Percentiles rank a stretch among this genome's conserved stretches.
Evolutionary conservation across 108 stramenopile genomes (phyloP).

Genomic region (Nitzschia sp.): DNA sequence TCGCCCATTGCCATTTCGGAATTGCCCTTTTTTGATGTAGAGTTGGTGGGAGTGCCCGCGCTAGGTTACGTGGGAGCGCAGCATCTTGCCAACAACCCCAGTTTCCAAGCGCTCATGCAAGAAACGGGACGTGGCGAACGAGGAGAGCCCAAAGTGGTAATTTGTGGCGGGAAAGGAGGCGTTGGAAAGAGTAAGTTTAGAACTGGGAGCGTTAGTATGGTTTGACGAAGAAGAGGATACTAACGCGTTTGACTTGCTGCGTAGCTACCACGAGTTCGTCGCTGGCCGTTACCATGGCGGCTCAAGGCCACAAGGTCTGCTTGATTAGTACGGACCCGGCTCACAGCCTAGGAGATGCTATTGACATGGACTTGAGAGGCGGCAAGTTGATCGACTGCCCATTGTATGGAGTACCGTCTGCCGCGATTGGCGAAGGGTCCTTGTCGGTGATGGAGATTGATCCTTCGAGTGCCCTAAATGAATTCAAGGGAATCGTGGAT

Average conservation of each 20-base stretch:
- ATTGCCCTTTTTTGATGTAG: constrained; percentile 86
- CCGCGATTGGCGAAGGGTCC: constrained; percentile 55
- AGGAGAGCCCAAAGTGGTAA: constrained; percentile 66
- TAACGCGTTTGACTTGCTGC: too few species aligned
- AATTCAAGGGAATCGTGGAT: constrained; percentile 81
- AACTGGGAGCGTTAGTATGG: too few species aligned
- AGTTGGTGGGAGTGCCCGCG: constrained; percentile 84
- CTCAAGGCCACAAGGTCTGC: constrained; percentile 82
- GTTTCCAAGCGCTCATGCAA: constrained; percentile 61
- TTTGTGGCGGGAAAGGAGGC: constrained; percentile 91
- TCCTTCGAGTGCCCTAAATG: constrained; percentile 63
- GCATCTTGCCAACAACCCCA: constrained; percentile 55
- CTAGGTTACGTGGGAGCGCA: constrained; percentile 68
- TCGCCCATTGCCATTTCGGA: constrained; percentile 61
- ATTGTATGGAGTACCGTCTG: constrained; percentile 67
- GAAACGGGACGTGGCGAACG: constrained; percentile 17
- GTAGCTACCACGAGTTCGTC: constrained; percentile 77
- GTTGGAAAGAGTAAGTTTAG: constrained; percentile 84
- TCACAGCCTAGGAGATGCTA: constrained; percentile 94
- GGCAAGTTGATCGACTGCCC: constrained; percentile 73
- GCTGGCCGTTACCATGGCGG: constrained; percentile 86
- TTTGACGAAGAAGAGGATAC: too few species aligned
- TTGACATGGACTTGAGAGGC: constrained; percentile 74
- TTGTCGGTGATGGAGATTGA: constrained; percentile 87
- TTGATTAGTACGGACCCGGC: constrained; percentile 96